Conservation (phyloP, 129 eudicot genomes). For the Lactuca sativa region DNA sequence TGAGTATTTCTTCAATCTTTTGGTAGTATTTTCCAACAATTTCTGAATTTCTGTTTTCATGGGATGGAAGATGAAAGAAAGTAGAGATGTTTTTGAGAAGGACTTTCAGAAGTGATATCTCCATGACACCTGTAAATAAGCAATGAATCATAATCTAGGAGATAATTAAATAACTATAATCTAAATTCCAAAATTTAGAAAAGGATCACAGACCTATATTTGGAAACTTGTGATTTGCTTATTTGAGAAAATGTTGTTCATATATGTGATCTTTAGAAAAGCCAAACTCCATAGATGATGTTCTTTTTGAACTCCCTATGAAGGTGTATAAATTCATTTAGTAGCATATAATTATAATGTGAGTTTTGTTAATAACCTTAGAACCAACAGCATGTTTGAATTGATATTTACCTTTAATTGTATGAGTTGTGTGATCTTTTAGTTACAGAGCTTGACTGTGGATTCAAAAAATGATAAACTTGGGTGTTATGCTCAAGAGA, state of each 20-base stretch:
- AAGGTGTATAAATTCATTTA: constrained; percentile 3
- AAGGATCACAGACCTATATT: constrained; percentile 21
- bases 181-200: background rate
- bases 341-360: background rate
- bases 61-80: constrained; percentile 51
- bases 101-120: constrained; percentile 69
- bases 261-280: constrained; percentile 4
- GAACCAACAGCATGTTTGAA: background rate
- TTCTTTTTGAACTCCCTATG: constrained; percentile 7
- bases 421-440: background rate
- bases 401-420: constrained; percentile 2
- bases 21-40: constrained; percentile 59
- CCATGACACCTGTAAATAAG: constrained; percentile 63
- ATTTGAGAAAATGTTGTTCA: constrained; percentile 17
- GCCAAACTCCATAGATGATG: background rate
- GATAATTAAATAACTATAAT: background rate
- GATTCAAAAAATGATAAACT: background rate
- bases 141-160: constrained; percentile 14
- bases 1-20: constrained; percentile 66
- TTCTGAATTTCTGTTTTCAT: constrained; percentile 47
- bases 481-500: background rate
- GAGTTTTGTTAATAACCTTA: background rate
- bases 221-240: constrained; percentile 11
- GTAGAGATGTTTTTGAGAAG: constrained; percentile 65
- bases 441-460: constrained; percentile 16